Conservation (phyloP, 306 rosid species). For the Citrullus colocynthis region DNA sequence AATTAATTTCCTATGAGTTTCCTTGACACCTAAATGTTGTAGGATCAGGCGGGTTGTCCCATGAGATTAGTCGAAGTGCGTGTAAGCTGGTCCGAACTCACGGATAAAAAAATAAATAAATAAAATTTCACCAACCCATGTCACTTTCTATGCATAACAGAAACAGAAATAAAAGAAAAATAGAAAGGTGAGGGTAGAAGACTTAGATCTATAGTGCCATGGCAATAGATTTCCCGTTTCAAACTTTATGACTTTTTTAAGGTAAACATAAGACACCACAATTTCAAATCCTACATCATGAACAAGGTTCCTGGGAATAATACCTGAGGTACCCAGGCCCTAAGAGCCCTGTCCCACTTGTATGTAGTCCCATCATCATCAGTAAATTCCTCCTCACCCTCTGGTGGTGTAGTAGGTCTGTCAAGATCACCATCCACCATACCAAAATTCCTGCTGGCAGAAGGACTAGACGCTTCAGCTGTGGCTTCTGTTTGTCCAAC, state of each 20-base stretch:
- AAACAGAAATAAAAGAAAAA: not conserved
- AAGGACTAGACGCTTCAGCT: constrained; percentile 20
- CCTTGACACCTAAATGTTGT: no score
- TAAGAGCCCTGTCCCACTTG: constrained; percentile 66
- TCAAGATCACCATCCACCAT: constrained; percentile 32
- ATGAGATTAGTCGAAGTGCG: no score
- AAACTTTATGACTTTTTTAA: not conserved
- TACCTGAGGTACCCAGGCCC: constrained; percentile 95
- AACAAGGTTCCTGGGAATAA: constrained; percentile 13
- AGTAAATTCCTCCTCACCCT: constrained; percentile 87
- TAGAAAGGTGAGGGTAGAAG: not conserved
- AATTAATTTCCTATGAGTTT: no score
- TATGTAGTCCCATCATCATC: constrained; percentile 92
- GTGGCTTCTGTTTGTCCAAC: constrained; percentile 49
- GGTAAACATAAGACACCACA: not conserved
- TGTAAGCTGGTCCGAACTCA: no score
- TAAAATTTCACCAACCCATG: not conserved
- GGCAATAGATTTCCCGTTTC: not conserved
- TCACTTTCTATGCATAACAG: not conserved
- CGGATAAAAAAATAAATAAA: no score
- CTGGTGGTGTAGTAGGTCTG: constrained; percentile 86
- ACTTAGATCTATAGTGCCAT: not conserved
- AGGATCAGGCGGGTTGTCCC: no score
- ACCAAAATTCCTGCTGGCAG: constrained; percentile 9
- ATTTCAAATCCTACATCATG: not conserved